Conservation (phyloP, 2,329 filamentous ascomycete species). For the Capronia coronata region DNA sequence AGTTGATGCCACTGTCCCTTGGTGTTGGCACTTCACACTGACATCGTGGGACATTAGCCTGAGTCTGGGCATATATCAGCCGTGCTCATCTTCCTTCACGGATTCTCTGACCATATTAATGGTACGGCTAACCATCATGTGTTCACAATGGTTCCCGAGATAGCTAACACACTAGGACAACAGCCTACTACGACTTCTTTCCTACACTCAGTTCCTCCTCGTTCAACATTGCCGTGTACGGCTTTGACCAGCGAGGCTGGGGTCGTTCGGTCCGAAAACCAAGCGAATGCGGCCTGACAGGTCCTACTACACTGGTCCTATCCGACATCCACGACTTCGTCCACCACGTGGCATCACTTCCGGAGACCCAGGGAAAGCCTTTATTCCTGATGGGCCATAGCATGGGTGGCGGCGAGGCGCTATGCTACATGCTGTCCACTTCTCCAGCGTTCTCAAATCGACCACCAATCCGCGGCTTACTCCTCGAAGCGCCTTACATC, state of each 20-base stretch:
- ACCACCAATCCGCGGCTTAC: conserved; percentile 60
- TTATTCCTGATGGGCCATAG: conserved; percentile 84
- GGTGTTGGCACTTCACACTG: background rate
- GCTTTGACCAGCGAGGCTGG: conserved; percentile 86
- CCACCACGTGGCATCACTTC: conserved; percentile 46
- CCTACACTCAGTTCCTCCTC: conserved; percentile 53
- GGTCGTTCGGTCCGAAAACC: conserved; percentile 61
- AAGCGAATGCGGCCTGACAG: conserved; percentile 56
- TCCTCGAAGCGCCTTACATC: conserved; percentile 74
- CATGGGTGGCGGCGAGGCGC: conserved; percentile 77
- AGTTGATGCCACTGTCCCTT: background rate
- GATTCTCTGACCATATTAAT: conserved; percentile 62
- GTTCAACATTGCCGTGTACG: conserved; percentile 66
- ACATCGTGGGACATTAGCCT: conserved; percentile 9
- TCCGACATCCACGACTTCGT: conserved; percentile 71
- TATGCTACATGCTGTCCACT: conserved; percentile 50
- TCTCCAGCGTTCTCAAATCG: conserved; percentile 45
- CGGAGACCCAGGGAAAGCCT: conserved; percentile 43
- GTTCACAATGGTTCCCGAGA: conserved; percentile 41
- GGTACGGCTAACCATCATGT: conserved; percentile 32
- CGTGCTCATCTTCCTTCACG: conserved; percentile 76
- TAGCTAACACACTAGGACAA: background rate
- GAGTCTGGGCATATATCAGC: conserved; percentile 49
- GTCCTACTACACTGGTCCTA: conserved; percentile 65
- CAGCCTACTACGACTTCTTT: conserved; percentile 68